Percentiles rank a stretch among this genome's conserved stretches.
These are phyloP conservation scores for Cercophora samala DNA, from an alignment of 495 filamentous ascomycete genomes.

Conservation along the genomic window DNA sequence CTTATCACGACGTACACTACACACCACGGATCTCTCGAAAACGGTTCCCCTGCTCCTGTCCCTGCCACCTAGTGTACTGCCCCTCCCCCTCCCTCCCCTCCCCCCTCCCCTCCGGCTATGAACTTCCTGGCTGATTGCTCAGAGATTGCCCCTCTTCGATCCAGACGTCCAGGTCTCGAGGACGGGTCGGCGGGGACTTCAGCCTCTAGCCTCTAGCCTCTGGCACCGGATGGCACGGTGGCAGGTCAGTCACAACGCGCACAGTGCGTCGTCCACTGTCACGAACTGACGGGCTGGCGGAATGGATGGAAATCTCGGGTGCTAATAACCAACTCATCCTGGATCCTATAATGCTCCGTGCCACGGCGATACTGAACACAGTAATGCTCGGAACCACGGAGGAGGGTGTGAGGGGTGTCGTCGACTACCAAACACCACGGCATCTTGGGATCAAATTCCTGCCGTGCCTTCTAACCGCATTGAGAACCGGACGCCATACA, in stretches of 20 bases:
- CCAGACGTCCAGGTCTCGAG: constrained; percentile 7
- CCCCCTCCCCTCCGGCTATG: constrained; percentile 2
- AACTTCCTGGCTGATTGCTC: constrained; percentile 9
- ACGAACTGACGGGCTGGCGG: constrained; percentile 1
- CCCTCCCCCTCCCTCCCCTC: not conserved
- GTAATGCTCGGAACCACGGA: constrained; percentile 10
- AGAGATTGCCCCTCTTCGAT: constrained; percentile 21
- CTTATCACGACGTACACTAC: not conserved
- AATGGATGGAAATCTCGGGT: constrained; percentile 14
- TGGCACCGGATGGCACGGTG: not conserved
- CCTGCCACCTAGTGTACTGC: too few species aligned
- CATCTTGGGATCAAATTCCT: constrained; percentile 16
- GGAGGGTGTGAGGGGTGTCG: not conserved
- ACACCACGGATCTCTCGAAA: too few species aligned
- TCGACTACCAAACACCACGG: not conserved
- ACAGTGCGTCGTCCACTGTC: not conserved
- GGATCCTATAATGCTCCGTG: not conserved
- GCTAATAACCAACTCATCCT: constrained; percentile 12
- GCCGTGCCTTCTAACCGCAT: constrained; percentile 15
- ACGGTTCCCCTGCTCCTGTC: not conserved
- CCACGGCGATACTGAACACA: not conserved
- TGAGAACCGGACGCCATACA: constrained; percentile 8
- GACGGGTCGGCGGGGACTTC: not conserved
- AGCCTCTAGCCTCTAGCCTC: not conserved
- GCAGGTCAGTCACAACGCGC: not conserved